phyloP scores from a whole-genome alignment of 257 asterid species.

The Jacaranda mimosifolia region DNA sequence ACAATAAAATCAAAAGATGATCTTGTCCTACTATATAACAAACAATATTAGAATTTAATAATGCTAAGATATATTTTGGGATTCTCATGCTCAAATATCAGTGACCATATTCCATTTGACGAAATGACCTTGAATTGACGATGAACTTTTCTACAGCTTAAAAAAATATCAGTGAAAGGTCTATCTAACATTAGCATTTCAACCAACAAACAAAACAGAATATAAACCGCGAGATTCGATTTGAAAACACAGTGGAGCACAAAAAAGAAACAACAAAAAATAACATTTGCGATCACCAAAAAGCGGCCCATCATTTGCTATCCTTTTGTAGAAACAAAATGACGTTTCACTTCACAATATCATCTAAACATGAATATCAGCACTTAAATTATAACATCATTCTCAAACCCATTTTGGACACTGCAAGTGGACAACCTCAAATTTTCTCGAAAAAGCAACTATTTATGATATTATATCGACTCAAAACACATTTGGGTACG shows the following conservation, averaged over 20 bases:
- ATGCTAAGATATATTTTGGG: neutral
- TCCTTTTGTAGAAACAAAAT: neutral
- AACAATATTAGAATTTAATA: neutral
- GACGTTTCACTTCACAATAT: neutral
- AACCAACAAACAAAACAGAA: neutral
- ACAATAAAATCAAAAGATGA: neutral
- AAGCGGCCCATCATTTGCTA: neutral
- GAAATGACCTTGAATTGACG: neutral
- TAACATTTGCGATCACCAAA: neutral
- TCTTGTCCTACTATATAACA: neutral
- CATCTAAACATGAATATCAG: neutral
- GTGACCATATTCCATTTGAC: neutral
- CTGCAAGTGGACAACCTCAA: neutral
- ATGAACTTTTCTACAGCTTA: neutral
- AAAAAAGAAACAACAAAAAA: too few species aligned
- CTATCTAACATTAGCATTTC: neutral
- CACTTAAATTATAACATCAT: neutral
- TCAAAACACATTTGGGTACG: neutral
- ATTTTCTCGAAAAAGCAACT: neutral
- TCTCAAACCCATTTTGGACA: neutral
- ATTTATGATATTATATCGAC: neutral
- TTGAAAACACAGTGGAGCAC: neutral
- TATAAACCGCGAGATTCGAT: neutral
- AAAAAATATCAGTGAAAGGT: neutral
- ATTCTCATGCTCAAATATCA: neutral